Evolutionary conservation across 768 basidiomycete species (phyloP), one percentile per base, ranked within the genome.

Genomic region (Lentinula edodes): DNA sequence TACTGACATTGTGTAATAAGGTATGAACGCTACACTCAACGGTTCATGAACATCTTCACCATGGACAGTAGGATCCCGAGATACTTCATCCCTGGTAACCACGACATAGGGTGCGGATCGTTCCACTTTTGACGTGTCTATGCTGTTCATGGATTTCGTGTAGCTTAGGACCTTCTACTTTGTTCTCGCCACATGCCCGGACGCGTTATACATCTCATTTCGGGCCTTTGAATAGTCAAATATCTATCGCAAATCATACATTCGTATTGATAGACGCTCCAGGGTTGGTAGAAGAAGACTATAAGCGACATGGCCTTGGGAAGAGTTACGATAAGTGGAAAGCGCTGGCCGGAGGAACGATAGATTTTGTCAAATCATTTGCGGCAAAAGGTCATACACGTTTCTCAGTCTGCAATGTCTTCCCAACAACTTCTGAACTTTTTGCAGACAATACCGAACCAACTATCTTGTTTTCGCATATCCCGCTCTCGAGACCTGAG

Each of bases 41-140:
- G 88, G 52, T 97, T 93, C 76, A 80, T 77, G 61, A 75, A 75
- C 50, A 93, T 94, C 38, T 95, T 96, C 74, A 72, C 76, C 34
- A 61, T 75, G 20, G 72, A 80, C 6, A 65, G 76, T 9, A 65
- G 68, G 16, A 75, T 83, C 3, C 86, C 88, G 0, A 75, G 79
- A 62, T 88, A 87, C 72, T 89, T 85, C 69, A 80, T 95, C 34
- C 89, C 94, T 2, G 96, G 96, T 6, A 98, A 98, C 70, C 94
- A 95, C 68, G 96, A 98, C 67, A 79, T 90, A 38, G 91, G 90
- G 85, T 91, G 70, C 61, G 80, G 20, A 18, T 5, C 9, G 13
- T 18, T 52, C 35, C 18, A 23, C 12, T 15, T 35, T 13, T 6
- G 36, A 13, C 34, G 46, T 8, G 20, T n/a, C 67, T 66, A 13